Evolutionary conservation across 2,329 filamentous ascomycete genomes (phyloP).

Genomic region (Pseudocercospora fijiensis): DNA sequence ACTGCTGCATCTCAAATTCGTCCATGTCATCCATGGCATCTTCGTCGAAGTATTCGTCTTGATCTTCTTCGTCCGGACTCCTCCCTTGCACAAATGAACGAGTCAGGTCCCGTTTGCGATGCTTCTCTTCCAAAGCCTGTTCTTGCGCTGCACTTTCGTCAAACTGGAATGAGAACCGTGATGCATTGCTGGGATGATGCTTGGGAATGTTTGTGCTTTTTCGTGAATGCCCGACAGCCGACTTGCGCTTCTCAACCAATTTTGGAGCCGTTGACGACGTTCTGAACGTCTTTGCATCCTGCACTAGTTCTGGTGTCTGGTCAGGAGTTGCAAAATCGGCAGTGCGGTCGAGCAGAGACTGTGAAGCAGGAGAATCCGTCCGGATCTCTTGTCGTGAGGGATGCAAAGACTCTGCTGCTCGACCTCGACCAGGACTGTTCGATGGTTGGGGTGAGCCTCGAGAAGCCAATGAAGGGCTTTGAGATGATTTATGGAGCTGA

Average conservation of each 20-base stretch:
- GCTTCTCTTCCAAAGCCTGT: slow-evolving; percentile 69
- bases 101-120: slow-evolving; percentile 40
- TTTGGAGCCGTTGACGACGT: slow-evolving; percentile 19
- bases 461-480: slow-evolving; percentile 14
- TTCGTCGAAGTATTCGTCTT: slow-evolving; percentile 42
- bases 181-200: slow-evolving; percentile 64
- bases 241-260: slow-evolving; percentile 34
- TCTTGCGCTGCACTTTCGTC: slow-evolving; percentile 64
- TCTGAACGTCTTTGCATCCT: slow-evolving; percentile 17
- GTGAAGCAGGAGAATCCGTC: slow-evolving; percentile 2
- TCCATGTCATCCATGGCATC: slow-evolving; percentile 48
- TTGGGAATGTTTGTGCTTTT: slow-evolving; percentile 37
- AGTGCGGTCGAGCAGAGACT: slow-evolving; percentile 12
- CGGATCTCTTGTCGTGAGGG: neutral
- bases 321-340: slow-evolving; percentile 24
- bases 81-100: slow-evolving; percentile 11
- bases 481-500: neutral
- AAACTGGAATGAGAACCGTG: slow-evolving; percentile 80
- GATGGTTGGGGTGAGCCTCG: slow-evolving; percentile 13
- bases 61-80: slow-evolving; percentile 33
- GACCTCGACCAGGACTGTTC: neutral
- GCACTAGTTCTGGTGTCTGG: slow-evolving; percentile 17
- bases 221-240: slow-evolving; percentile 35
- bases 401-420: neutral
- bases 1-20: slow-evolving; percentile 43